phyloP scores from a whole-genome alignment of 2,329 filamentous ascomycete genomes.

The Ceratocystis albifundus region DNA sequence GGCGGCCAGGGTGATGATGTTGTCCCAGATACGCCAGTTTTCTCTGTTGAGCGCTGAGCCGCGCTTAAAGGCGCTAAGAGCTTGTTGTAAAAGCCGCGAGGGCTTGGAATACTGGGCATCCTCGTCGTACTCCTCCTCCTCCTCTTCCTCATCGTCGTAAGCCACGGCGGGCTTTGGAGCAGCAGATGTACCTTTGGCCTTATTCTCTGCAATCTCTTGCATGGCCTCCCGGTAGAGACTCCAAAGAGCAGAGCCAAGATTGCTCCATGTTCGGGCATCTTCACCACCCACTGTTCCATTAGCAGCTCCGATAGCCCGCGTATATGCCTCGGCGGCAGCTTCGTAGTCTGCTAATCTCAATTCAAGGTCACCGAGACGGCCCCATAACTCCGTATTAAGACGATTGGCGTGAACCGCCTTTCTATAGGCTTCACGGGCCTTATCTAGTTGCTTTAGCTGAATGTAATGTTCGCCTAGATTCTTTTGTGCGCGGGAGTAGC shows the following conservation, averaged over 20 bases:
- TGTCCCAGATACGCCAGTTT: conserved; percentile 93
- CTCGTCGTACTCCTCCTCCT: conserved; percentile 25
- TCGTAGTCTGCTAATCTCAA: conserved; percentile 66
- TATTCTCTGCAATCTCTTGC: conserved; percentile 31
- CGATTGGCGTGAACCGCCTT: conserved; percentile 69
- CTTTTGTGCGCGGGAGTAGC: conserved; percentile 78
- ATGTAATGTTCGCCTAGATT: conserved; percentile 74
- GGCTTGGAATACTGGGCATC: conserved; percentile 36
- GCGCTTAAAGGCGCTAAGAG: conserved; percentile 74
- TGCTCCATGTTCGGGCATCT: conserved; percentile 89
- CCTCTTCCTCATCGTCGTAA: conserved; percentile 23
- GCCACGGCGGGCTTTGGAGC: background rate
- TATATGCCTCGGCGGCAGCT: conserved; percentile 72
- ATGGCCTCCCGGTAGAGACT: conserved; percentile 50
- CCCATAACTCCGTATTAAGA: conserved; percentile 76
- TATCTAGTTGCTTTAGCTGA: conserved; percentile 50
- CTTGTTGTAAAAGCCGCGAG: conserved; percentile 55
- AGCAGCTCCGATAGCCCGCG: conserved; percentile 58
- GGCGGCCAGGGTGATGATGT: conserved; percentile 76
- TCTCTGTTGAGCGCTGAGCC: conserved; percentile 73
- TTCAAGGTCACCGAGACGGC: conserved; percentile 76
- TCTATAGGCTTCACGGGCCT: conserved; percentile 65
- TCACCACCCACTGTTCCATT: conserved; percentile 59
- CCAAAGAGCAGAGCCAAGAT: conserved; percentile 74
- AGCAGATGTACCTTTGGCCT: conserved; percentile 25